Percentiles rank a stretch among this genome's conserved stretches.
Conservation (phyloP, 2,329 filamentous ascomycete genomes). For the Colletotrichum noveboracense region DNA sequence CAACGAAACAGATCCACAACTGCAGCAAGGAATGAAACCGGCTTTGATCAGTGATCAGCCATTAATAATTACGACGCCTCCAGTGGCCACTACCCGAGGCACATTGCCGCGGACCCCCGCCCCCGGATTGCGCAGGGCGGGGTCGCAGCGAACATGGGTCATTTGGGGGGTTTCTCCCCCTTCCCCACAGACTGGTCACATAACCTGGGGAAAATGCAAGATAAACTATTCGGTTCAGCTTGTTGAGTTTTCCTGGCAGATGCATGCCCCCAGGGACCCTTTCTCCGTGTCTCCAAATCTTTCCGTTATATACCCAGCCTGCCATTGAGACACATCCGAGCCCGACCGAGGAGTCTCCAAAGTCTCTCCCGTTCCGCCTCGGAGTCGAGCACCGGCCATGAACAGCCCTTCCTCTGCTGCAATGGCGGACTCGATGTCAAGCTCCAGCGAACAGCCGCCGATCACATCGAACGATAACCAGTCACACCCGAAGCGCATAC, state of each 20-base stretch:
- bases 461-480: neutral
- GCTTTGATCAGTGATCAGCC: neutral
- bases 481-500: slow-evolving; percentile 21
- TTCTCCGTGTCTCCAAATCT: neutral
- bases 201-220: neutral
- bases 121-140: slow-evolving; percentile 4
- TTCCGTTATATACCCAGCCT: slow-evolving; percentile 1
- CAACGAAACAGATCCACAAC: neutral
- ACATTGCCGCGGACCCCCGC: slow-evolving; percentile 1
- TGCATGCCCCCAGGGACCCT: neutral
- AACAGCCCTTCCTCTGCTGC: neutral
- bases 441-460: neutral
- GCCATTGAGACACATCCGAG: neutral
- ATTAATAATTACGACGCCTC: neutral
- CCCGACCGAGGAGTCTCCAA: neutral
- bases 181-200: neutral
- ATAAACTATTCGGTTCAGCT: neutral
- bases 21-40: neutral
- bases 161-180: neutral
- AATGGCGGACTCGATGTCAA: neutral
- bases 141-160: neutral
- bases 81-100: neutral
- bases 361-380: neutral
- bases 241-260: neutral
- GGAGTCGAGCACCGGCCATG: neutral